Base-by-base conservation (phyloP, 1,139 yeast genomes). In the Candida gigantensis region DNA sequence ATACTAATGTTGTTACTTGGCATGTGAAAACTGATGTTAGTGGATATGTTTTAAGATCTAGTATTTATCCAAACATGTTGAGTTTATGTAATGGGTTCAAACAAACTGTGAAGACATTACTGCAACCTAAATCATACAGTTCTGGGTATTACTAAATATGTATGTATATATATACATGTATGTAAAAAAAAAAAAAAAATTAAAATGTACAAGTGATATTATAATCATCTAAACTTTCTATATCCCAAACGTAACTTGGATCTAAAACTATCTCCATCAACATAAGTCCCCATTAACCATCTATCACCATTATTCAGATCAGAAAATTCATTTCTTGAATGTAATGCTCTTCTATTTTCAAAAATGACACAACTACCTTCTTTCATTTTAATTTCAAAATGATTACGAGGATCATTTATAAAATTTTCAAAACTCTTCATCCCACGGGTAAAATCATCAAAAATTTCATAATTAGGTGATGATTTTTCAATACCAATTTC, bases 51-150 rank as follows among this genome's bases (percentile, higher is more conserved):
- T 71, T 92, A 58, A 81, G 81, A 58, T 84, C 84, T 18, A 84
- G 84, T 56, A 77, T 81, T 18, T 92, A 90, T 58, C 92, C 96
- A 16, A 89, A 85, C 57, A 88, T 92, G 73, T 80, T 80, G 44
- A 79, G 86, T 45, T 73, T 92, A 52, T 86, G 96, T 66, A 92
- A 92, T 54, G 99, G 98, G 14, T 94, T 92, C 78, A 92, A 92
- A 70, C 74, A 68, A 47, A 67, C 73, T 10, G 69, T 66, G 55
- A 70, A 70, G 57, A 59, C 68, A 36, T 15, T 23, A 24, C 33
- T 30, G 33, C 27, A 30, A 17, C 33, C 33, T 5, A 19, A 29
- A 14, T 7, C 32, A n/a, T 29, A 29, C 6, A 29, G 37, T 15
- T 36, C 32, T 15, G 36, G 43, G 9, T 41, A 36, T 19, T 39